Conservation (phyloP, 257 asterid genomes). For the Fraxinus cuspidata region DNA sequence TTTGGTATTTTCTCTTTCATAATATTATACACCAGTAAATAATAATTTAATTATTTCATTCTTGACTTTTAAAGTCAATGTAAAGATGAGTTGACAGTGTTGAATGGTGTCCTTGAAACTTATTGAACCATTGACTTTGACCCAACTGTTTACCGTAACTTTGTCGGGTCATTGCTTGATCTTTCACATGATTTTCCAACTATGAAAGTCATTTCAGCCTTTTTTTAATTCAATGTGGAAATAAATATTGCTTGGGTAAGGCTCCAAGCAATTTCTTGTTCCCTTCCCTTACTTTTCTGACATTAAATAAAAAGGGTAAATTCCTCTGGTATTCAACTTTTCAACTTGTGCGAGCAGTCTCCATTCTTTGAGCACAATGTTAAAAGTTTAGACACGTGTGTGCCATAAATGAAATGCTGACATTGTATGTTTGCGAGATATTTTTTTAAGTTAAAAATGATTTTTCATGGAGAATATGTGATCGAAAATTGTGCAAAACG, state of each 20-base stretch:
- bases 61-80: background rate
- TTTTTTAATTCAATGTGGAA: background rate
- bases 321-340: background rate
- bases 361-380: too few relatives aligned
- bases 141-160: background rate
- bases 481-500: too few relatives aligned
- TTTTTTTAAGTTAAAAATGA: too few relatives aligned
- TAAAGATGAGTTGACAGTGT: too few relatives aligned
- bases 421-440: too few relatives aligned
- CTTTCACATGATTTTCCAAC: background rate
- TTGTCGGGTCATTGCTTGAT: background rate
- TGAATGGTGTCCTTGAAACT: background rate
- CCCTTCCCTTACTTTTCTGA: background rate
- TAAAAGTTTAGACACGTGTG: too few relatives aligned
- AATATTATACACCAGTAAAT: background rate
- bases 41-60: too few relatives aligned
- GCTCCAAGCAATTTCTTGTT: background rate
- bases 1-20: background rate
- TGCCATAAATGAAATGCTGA: too few relatives aligned
- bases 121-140: background rate
- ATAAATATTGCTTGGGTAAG: background rate
- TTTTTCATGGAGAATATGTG: too few relatives aligned
- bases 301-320: too few relatives aligned
- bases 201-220: background rate
- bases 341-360: too few relatives aligned